A percentile compares a stretch with the other conserved stretches of the same genome.
Evolutionary conservation across 148 eudicot genomes (phyloP).

Genomic region (Rhododendron griersonianum): DNA sequence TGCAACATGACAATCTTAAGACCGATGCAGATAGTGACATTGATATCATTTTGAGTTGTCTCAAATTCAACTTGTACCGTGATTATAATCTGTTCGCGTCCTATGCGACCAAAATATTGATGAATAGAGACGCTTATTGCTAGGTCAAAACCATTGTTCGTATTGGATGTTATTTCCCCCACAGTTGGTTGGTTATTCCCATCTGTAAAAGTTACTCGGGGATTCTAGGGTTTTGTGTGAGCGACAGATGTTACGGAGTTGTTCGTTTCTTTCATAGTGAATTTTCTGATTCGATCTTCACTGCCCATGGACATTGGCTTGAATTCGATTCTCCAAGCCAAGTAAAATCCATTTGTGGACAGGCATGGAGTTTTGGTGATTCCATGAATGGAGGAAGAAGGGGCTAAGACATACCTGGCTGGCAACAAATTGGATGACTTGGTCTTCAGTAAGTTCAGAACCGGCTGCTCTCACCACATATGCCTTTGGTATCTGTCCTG

Average conservation of each 20-base stretch:
- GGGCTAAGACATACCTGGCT: conserved; percentile 28
- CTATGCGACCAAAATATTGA: not conserved
- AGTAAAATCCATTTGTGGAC: not conserved
- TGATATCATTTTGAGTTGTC: not conserved
- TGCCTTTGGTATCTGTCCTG: conserved; percentile 53
- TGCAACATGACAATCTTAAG: not conserved
- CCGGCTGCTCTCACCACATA: conserved; percentile 41
- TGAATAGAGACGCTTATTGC: not conserved
- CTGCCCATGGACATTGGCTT: not conserved
- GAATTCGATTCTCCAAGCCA: not conserved
- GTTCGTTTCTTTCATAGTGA: not conserved
- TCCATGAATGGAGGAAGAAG: not conserved
- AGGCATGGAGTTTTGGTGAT: not conserved
- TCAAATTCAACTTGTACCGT: not conserved
- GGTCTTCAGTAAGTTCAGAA: conserved; percentile 33
- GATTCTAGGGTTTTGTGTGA: not conserved
- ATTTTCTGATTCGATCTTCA: not conserved
- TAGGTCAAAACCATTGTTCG: not conserved
- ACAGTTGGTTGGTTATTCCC: not conserved
- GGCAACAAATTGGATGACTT: conserved; percentile 46
- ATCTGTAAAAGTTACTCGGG: not conserved
- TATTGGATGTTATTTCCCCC: not conserved
- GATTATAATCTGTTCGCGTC: not conserved
- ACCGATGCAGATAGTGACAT: not conserved
- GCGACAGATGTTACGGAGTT: not conserved